A percentile compares a stretch with the other conserved stretches of the same genome.
phyloP scores from a whole-genome alignment of 108 stramenopile genomes.

The Cyclotella baltica region DNA sequence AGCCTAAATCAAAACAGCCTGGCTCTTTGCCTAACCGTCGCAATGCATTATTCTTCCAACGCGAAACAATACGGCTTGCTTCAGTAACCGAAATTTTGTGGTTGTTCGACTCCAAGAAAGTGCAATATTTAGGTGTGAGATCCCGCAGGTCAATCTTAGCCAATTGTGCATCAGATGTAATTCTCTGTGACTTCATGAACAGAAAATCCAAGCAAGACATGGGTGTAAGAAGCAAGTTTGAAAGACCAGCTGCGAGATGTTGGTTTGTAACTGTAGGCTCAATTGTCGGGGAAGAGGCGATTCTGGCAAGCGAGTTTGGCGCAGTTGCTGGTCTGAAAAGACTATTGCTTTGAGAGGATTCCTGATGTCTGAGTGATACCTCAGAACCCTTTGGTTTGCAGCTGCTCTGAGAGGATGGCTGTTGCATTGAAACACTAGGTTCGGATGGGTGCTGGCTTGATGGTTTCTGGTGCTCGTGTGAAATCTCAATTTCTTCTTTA shows the following conservation, averaged over 20 bases:
- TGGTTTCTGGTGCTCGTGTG: no score
- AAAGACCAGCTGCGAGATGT: background rate
- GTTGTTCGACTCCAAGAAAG: slow-evolving; percentile 12
- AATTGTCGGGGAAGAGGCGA: background rate
- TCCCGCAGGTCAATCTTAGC: slow-evolving; percentile 1
- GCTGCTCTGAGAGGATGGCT: no score
- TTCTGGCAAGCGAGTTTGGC: no score
- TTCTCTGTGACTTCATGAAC: slow-evolving; percentile 23
- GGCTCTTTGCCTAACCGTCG: background rate
- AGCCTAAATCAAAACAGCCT: background rate
- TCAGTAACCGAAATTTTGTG: slow-evolving; percentile 5
- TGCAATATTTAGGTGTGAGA: slow-evolving; percentile 13
- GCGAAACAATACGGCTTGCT: background rate
- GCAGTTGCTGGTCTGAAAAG: no score
- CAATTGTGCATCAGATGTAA: slow-evolving; percentile 27
- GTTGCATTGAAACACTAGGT: no score
- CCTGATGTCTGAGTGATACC: no score
- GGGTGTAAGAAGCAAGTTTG: slow-evolving; percentile 9
- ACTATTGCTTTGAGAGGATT: background rate
- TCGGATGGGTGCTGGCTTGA: no score
- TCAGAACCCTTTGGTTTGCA: no score
- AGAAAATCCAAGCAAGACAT: slow-evolving; percentile 25
- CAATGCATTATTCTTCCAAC: slow-evolving; percentile 19
- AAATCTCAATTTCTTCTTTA: background rate
- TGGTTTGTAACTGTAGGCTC: background rate